Evolutionary conservation across 257 asterid species (phyloP).

Genomic region (Fraxinus americana): DNA sequence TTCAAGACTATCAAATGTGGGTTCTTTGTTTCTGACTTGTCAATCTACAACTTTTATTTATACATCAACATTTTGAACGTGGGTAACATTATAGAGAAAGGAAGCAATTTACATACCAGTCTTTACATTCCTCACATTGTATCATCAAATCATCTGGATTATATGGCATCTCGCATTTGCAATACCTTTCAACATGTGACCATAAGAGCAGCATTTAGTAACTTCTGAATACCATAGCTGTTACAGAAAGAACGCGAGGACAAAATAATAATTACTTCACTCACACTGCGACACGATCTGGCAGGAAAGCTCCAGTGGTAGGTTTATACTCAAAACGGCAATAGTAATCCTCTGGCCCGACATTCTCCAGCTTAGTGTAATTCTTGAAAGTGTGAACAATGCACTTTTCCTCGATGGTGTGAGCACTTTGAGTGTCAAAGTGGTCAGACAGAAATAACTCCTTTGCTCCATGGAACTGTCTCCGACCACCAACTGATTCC

Average conservation of each 20-base stretch:
- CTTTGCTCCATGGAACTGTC: slow-evolving; percentile 65
- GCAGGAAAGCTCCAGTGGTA: slow-evolving; percentile 53
- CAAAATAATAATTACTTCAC: slow-evolving; percentile 23
- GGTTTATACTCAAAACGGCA: slow-evolving; percentile 62
- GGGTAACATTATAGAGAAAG: not conserved
- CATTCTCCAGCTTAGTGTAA: slow-evolving; percentile 55
- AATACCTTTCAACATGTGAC: slow-evolving; percentile 47
- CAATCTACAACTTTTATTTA: not conserved
- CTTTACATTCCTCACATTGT: slow-evolving; percentile 70
- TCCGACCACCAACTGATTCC: slow-evolving; percentile 67
- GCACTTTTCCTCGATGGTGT: slow-evolving; percentile 68
- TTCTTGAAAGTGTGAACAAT: slow-evolving; percentile 57
- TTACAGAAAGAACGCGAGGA: slow-evolving; percentile 8
- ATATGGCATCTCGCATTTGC: slow-evolving; percentile 79
- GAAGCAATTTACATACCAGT: slow-evolving; percentile 49
- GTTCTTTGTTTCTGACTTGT: not conserved
- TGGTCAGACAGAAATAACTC: slow-evolving; percentile 70
- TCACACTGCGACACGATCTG: slow-evolving; percentile 73
- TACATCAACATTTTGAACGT: not conserved
- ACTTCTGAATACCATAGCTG: not conserved
- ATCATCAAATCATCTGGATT: slow-evolving; percentile 78
- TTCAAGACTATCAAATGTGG: not conserved
- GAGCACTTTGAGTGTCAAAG: slow-evolving; percentile 58
- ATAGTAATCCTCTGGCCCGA: slow-evolving; percentile 56
- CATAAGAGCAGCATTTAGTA: slow-evolving; percentile 30